Base-by-base conservation (phyloP, 2,329 filamentous ascomycete genomes). In the Monilinia laxa region DNA sequence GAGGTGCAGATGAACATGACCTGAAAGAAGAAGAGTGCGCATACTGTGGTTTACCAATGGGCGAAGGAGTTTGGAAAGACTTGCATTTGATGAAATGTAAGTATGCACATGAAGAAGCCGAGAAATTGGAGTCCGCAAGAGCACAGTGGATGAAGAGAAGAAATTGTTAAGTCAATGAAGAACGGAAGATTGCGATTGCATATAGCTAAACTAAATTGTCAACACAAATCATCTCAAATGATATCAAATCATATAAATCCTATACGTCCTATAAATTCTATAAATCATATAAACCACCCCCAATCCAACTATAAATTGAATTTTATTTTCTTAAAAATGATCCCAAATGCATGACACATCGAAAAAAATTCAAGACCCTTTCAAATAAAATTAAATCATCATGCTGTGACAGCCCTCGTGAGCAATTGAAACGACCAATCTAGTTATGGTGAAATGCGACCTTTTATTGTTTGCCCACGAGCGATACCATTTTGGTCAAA, bases 11-110 rank as follows among this genome's bases (percentile, higher is more conserved):
- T 4, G 38, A 60, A 5, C 38, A 28, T 16, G n/a, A 45, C 28
- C 0, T 6, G 11, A n/a, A 18, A 25, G 42, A 45, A 1, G 16
- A 2, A 0, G 16, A 64, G 11, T 68, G 66, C 57, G 31, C 66
- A 3, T 28, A 53, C 7, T 68, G 66, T 38, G 4, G 2, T 20
- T 0, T 2, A 20, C 53, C 63, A 10, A 35, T 52, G 31, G 66
- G 51, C 35, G 51, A 66, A 3, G 62, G 55, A 2, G 56, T 58
- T 4, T 62, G 31, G 14, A 49, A 7, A 14, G 56, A 68, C n/a
- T 60, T 66, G 31, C 67, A 68, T 55, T 4, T 64, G 28, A 28
- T 68, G 4, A 28, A 64, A 11, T 68, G 64, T 28, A n/a, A 56
- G n/a, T 67, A 58, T 56, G 67, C 67, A 1, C 55, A 56, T 6